Percentiles rank a stretch among this genome's conserved stretches.
Evolutionary conservation across 1,139 yeast genomes (phyloP).

Genomic region (Blastobotrys capitulatus): DNA sequence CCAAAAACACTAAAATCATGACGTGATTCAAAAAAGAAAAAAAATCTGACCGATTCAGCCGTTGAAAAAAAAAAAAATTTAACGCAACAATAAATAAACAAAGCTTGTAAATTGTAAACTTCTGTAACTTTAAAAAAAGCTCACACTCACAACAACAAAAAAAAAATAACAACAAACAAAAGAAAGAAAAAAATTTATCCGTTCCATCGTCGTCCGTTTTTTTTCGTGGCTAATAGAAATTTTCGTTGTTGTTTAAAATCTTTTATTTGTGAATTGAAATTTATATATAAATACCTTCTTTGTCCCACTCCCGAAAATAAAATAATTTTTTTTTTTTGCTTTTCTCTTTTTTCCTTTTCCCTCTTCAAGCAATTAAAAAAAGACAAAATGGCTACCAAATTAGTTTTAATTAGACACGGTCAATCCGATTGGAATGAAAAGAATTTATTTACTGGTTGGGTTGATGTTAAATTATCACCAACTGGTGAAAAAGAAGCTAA

Average conservation of each 20-base stretch:
- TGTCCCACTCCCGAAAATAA: not conserved
- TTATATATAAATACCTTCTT: not conserved
- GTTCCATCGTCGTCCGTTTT: not conserved
- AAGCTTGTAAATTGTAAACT: not conserved
- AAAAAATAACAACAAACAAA: not conserved
- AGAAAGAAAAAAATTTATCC: not conserved
- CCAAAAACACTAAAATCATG: too few species aligned
- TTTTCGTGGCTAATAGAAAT: not conserved
- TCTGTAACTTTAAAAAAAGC: not conserved
- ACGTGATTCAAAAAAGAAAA: not conserved
- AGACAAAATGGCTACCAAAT: conserved; percentile 20
- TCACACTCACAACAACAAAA: not conserved
- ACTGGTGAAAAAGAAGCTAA: conserved; percentile 86
- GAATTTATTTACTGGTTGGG: conserved; percentile 99
- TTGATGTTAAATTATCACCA: conserved; percentile 82
- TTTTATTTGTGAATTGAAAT: not conserved
- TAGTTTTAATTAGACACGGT: conserved; percentile 70
- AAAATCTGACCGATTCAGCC: too few species aligned
- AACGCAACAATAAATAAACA: too few species aligned
- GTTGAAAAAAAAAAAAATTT: too few species aligned
- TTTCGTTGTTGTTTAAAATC: not conserved
- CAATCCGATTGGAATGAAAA: conserved; percentile 99
- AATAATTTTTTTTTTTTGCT: not conserved
- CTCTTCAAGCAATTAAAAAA: not conserved
- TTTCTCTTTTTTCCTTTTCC: not conserved